Percentiles rank a stretch among this genome's conserved stretches.
Evolutionary conservation across 345 rosid genomes (phyloP).

Genomic region (Zanthoxylum bungeanum): DNA sequence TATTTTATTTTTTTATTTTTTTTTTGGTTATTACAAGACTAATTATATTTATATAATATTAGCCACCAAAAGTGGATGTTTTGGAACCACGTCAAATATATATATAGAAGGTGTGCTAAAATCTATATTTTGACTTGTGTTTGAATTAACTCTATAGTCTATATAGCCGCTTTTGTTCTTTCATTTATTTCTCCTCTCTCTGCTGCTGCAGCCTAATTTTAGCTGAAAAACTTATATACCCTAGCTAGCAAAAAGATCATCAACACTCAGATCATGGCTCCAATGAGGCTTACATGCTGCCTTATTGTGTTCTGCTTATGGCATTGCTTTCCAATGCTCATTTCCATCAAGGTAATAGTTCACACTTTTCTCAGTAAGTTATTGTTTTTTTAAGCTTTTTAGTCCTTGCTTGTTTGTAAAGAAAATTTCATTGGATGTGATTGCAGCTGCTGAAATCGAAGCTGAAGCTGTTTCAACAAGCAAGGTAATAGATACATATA

Average conservation of each 20-base stretch:
- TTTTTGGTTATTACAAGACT: neutral
- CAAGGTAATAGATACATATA: neutral
- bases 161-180: conserved; percentile 17
- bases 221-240: conserved; percentile 5
- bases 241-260: too few species aligned
- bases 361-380: neutral
- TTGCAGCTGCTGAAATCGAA: conserved; percentile 8
- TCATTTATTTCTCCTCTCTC: conserved; percentile 6
- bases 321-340: conserved; percentile 11
- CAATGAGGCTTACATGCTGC: conserved; percentile 6
- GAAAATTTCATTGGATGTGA: neutral
- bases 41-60: neutral
- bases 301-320: conserved; percentile 9
- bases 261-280: conserved; percentile 17
- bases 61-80: conserved; percentile 23
- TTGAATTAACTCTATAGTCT: conserved; percentile 10
- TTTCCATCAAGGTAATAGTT: conserved; percentile 20
- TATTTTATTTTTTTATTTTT: too few species aligned
- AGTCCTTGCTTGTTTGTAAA: neutral
- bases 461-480: neutral
- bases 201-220: neutral
- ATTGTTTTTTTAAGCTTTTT: too few species aligned
- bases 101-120: neutral
- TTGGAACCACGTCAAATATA: neutral
- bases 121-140: conserved; percentile 16